These are phyloP conservation scores for Tulasnella sp. DNA, from an alignment of 768 basidiomycete genomes.

Conservation along the genomic window DNA sequence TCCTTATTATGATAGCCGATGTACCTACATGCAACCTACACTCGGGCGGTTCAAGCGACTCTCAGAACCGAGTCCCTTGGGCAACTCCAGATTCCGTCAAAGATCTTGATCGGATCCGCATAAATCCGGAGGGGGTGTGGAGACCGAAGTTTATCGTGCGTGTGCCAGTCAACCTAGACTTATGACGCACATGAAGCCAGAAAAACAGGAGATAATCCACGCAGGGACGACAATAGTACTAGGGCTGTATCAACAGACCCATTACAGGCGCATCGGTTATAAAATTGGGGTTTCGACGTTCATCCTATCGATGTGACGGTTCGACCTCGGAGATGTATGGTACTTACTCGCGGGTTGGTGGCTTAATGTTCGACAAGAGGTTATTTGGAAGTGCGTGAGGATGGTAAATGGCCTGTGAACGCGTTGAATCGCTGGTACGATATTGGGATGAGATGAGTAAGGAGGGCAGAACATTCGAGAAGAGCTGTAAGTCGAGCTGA, in stretches of 20 bases:
- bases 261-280: no score
- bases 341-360: constrained; percentile 94
- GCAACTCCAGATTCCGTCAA: constrained; percentile 61
- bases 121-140: not conserved
- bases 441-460: constrained; percentile 53
- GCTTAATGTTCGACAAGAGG: constrained; percentile 76
- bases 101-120: constrained; percentile 29
- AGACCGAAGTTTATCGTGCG: no score
- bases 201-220: no score
- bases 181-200: no score
- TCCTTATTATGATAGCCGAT: constrained; percentile 43
- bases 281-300: no score
- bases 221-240: no score
- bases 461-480: not conserved
- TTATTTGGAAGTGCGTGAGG: constrained; percentile 10
- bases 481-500: not conserved
- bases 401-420: constrained; percentile 34
- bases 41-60: constrained; percentile 29
- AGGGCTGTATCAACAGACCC: no score
- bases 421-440: constrained; percentile 91
- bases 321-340: constrained; percentile 63
- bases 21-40: constrained; percentile 63
- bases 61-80: constrained; percentile 56
- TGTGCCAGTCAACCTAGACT: no score
- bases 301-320: constrained; percentile 62